A percentile compares a stretch with the other conserved stretches of the same genome.
Evolutionary conservation across 108 stramenopile genomes (phyloP).

Genomic region (Skeletonema costatum): DNA sequence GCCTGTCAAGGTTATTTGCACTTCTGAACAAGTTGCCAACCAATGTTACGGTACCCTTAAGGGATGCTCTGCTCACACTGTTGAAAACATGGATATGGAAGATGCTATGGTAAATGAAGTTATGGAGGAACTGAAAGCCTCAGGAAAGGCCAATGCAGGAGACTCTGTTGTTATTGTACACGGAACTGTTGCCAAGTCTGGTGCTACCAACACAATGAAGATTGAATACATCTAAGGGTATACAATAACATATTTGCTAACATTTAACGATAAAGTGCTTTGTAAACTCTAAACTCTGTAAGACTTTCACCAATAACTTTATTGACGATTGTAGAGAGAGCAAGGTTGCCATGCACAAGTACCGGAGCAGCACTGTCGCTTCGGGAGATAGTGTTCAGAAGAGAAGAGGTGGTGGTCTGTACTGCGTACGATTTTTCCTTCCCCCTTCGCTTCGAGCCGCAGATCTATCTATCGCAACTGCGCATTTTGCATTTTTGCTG

Average conservation of each 20-base stretch:
- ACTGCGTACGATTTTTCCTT: not conserved
- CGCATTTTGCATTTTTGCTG: not conserved
- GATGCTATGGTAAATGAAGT: conserved; percentile 81
- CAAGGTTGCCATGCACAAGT: not conserved
- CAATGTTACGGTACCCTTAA: conserved; percentile 82
- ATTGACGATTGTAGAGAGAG: not conserved
- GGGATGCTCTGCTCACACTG: conserved; percentile 70
- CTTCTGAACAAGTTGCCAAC: conserved; percentile 76
- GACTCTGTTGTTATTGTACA: conserved; percentile 91
- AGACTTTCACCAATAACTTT: too few relatives aligned
- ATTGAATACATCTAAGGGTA: conserved; percentile 71
- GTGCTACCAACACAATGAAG: conserved; percentile 84
- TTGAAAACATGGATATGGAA: conserved; percentile 67
- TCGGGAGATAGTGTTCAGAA: too few relatives aligned
- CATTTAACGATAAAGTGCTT: conserved; percentile 35
- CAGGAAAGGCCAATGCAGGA: conserved; percentile 80
- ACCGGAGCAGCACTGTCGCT: too few relatives aligned
- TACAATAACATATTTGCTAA: not conserved
- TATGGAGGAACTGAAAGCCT: conserved; percentile 60
- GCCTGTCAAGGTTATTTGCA: conserved; percentile 87
- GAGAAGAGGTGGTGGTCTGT: too few relatives aligned
- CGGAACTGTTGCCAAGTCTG: conserved; percentile 60
- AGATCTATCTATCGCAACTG: not conserved
- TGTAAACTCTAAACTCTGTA: conserved; percentile 11
- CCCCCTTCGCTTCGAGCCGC: not conserved